Evolutionary conservation across 345 rosid species (phyloP), one percentile per base, ranked within the genome.

Genomic region (Linum usitatissimum): DNA sequence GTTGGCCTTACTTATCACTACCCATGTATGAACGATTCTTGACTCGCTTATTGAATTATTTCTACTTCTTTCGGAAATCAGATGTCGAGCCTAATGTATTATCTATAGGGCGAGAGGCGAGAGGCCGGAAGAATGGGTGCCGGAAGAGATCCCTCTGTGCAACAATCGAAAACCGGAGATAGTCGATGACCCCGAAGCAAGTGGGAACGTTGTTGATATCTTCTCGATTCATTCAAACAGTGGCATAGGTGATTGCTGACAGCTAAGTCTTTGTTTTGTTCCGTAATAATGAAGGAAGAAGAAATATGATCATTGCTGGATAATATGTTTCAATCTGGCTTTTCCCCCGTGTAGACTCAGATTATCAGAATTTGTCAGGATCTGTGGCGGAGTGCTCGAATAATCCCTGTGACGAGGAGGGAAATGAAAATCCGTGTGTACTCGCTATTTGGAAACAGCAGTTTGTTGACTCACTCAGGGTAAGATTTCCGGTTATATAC

Each of bases 51-150:
- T 19, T 51, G 13, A 42, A n/a, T 14, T 20, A 39, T 30, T 62
- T 49, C 58, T 59, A 51, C 64, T 28, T 23, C 63, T 64, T 68
- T 34, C 6, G 28, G 28, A 23, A 23, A 34, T 34, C 38, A 7
- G 8, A 34, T 34, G 6, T 54, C 68, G 55, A 53, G 70, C 28
- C 71, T 57, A 36, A 63, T 67, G 68, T 30, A 23, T 65, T 30
- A 58, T 65, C 2, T 48, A 30, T 68, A 91, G 98, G 67, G 64
- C 74, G 55, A 83, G 96, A 78, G 75, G 77, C 28, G 81, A 86
- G 70, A 86, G 98, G 79, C 98, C 96, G 59, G 85, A 83, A 74
- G 98, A 86, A 34, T 92, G 95, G 98, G 95, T 86, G 66, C 98
- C 98, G 36, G 87, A 77, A 70, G 95, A 88, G 78, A 59, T 55